These are phyloP conservation scores for Cordyceps cicadae DNA, from an alignment of 2,329 filamentous ascomycete genomes.

Conservation along the genomic window DNA sequence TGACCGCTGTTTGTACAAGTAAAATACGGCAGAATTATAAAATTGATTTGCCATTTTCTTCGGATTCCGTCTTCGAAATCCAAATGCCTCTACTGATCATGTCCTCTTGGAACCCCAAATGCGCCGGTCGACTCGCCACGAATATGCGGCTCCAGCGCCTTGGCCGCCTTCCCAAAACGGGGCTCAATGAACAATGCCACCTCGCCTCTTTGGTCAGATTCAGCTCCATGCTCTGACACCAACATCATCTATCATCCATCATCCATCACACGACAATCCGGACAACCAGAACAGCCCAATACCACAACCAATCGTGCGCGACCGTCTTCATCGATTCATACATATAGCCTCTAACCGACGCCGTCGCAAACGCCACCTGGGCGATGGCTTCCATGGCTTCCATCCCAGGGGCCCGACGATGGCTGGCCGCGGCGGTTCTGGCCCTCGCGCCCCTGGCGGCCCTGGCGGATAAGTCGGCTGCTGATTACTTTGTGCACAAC, in stretches of 20 bases:
- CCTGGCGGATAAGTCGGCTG: constrained; percentile 30
- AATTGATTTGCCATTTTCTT: neutral
- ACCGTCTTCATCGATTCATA: neutral
- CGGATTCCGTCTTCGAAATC: neutral
- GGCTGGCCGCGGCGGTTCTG: constrained; percentile 27
- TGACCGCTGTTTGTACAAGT: neutral
- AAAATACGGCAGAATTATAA: neutral
- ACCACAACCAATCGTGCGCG: neutral
- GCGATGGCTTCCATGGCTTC: constrained; percentile 8
- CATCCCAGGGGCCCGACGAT: constrained; percentile 20
- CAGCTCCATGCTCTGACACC: neutral
- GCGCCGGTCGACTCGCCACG: neutral
- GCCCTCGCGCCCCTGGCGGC: constrained; percentile 34
- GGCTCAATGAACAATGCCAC: constrained; percentile 7
- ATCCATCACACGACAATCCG: neutral
- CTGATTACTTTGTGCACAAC: constrained; percentile 82
- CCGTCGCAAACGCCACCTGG: constrained; percentile 2
- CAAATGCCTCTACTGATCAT: no score
- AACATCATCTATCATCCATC: constrained; percentile 5
- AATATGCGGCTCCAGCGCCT: neutral
- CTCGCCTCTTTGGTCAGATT: constrained; percentile 3
- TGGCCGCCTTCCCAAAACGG: constrained; percentile 4
- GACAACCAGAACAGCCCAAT: neutral
- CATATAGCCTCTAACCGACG: neutral
- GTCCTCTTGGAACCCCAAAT: neutral